phyloP scores from a whole-genome alignment of 345 rosid species.

The Arabidopsis suecica region DNA sequence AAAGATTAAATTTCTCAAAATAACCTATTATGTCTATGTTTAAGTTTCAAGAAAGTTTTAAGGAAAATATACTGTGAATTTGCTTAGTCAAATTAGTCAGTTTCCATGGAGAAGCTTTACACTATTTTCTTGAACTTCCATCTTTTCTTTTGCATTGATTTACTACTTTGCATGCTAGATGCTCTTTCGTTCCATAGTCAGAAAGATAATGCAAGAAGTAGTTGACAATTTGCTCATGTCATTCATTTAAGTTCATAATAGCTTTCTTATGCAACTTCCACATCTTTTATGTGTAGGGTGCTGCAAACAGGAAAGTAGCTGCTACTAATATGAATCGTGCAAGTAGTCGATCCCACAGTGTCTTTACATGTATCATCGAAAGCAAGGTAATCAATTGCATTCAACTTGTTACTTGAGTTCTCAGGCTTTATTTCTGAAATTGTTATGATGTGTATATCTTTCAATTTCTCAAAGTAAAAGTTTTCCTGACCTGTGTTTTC shows the following conservation, averaged over 20 bases:
- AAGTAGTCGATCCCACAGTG: constrained; percentile 99
- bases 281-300: constrained; percentile 62
- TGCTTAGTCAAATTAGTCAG: neutral
- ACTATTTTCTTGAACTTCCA: neutral
- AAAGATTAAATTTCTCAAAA: neutral
- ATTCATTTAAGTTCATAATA: neutral
- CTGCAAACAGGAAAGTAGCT: constrained; percentile 97
- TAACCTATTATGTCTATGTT: neutral
- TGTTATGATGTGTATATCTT: neutral
- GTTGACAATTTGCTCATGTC: neutral
- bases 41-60: constrained; percentile 2
- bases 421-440: neutral
- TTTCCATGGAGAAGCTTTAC: constrained; percentile 20
- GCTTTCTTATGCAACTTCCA: constrained; percentile 25
- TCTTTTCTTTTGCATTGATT: neutral
- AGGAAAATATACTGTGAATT: neutral
- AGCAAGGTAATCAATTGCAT: constrained; percentile 65
- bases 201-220: constrained; percentile 1
- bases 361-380: constrained; percentile 92
- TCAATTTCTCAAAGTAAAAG: constrained; percentile 3
- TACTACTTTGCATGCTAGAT: neutral
- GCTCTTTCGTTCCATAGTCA: neutral
- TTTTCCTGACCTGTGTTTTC: constrained; percentile 11
- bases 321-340: constrained; percentile 98
- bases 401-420: constrained; percentile 23